Evolutionary conservation across 2,329 filamentous ascomycete genomes (phyloP).

Genomic region (Pseudopyricularia javanii): DNA sequence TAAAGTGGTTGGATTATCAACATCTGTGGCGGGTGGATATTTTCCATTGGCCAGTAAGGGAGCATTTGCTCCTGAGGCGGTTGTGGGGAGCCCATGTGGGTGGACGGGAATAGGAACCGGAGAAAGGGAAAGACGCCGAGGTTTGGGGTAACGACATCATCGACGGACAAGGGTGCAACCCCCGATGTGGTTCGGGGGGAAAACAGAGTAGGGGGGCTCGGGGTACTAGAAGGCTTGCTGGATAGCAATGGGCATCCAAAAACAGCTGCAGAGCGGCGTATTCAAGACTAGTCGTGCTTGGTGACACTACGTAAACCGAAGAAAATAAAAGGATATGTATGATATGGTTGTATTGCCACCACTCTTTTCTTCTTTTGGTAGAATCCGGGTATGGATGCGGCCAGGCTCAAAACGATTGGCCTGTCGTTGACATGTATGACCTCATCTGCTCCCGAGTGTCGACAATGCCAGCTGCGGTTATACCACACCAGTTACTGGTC

Average conservation of each 20-base stretch:
- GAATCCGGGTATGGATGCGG: background rate
- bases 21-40: background rate
- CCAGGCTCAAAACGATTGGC: background rate
- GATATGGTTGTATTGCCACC: background rate
- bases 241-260: too few species aligned
- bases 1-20: too few species aligned
- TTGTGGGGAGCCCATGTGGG: too few species aligned
- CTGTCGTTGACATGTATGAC: background rate
- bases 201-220: background rate
- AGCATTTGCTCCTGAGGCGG: background rate
- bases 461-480: too few species aligned
- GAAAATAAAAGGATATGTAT: background rate
- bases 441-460: background rate
- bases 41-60: too few species aligned
- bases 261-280: too few species aligned
- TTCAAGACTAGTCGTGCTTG: too few species aligned
- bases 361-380: background rate
- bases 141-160: background rate
- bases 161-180: background rate
- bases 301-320: too few species aligned
- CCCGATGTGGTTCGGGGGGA: background rate
- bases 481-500: too few species aligned
- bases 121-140: too few species aligned
- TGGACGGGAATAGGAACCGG: too few species aligned
- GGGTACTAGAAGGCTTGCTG: too few species aligned